Conservation (phyloP, 768 basidiomycete genomes). For the Rhodotorula graminis region DNA sequence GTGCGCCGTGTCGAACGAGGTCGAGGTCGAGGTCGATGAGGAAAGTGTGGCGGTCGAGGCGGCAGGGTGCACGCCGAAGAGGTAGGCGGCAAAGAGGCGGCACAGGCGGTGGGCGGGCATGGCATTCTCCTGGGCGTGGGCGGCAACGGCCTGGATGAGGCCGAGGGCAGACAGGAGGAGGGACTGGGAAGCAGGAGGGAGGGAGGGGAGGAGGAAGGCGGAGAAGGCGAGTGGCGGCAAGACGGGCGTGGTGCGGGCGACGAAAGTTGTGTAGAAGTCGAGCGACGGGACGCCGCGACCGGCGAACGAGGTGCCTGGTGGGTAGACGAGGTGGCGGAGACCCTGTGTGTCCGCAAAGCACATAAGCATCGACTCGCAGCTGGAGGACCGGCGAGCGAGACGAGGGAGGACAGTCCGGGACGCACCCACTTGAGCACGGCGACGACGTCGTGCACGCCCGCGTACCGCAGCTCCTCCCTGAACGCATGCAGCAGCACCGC, state of each 20-base stretch:
- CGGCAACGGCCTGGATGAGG: conserved; percentile 16
- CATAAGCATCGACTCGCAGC: neutral
- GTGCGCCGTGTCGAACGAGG: conserved; percentile 10
- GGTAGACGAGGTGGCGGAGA: conserved; percentile 21
- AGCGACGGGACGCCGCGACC: neutral
- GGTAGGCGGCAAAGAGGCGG: conserved; percentile 17
- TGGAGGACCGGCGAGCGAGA: neutral
- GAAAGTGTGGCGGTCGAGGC: neutral
- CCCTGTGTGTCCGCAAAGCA: neutral
- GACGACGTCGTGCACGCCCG: conserved; percentile 29
- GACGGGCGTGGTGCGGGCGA: neutral
- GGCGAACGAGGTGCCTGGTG: conserved; percentile 4
- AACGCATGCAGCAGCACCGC: conserved; percentile 24
- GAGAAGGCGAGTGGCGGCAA: conserved; percentile 7
- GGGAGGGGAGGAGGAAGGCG: conserved; percentile 16
- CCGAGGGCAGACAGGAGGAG: conserved; percentile 17
- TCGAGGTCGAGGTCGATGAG: too few species aligned
- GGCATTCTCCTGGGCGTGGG: conserved; percentile 27
- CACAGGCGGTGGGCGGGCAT: conserved; percentile 20
- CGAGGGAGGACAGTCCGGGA: too few species aligned
- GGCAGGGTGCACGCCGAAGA: conserved; percentile 16
- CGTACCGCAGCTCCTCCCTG: conserved; percentile 32
- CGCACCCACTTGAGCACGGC: conserved; percentile 37
- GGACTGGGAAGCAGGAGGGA: conserved; percentile 4
- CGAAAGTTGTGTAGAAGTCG: conserved; percentile 19